Conservation (phyloP, 257 asterid genomes). For the Fraxinus anomala region DNA sequence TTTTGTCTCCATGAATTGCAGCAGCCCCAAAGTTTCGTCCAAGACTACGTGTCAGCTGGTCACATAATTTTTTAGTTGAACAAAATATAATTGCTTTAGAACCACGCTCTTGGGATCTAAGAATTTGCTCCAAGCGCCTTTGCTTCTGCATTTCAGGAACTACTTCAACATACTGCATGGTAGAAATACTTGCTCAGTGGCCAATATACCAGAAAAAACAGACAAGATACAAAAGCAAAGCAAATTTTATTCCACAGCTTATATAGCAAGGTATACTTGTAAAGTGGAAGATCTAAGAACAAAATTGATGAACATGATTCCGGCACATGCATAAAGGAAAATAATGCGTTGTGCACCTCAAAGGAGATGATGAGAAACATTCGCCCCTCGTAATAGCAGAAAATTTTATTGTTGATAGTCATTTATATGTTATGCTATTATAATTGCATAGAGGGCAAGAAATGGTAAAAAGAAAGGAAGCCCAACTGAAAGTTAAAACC, state of each 20-base stretch:
- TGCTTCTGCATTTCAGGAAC: slow-evolving; percentile 95
- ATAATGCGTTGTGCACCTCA: background rate
- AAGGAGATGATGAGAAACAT: background rate
- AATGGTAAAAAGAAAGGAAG: background rate
- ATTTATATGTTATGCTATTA: background rate
- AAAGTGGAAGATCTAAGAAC: background rate
- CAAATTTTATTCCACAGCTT: background rate
- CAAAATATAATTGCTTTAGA: slow-evolving; percentile 81
- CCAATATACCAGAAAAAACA: background rate
- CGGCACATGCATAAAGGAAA: background rate
- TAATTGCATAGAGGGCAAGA: background rate
- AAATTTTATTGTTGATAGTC: background rate
- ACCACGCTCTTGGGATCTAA: slow-evolving; percentile 87
- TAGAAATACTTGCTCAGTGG: slow-evolving; percentile 13
- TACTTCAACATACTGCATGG: slow-evolving; percentile 74
- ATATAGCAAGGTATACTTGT: background rate
- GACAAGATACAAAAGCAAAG: background rate
- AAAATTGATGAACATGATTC: background rate
- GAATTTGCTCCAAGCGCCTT: slow-evolving; percentile 90
- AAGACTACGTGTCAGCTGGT: slow-evolving; percentile 72
- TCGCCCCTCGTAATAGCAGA: background rate
- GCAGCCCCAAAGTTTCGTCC: slow-evolving; percentile 91
- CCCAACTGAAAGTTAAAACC: slow-evolving; percentile 8
- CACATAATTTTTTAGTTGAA: slow-evolving; percentile 90
- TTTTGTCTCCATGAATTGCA: slow-evolving; percentile 97